These are phyloP conservation scores for Closterium sp. DNA, from an alignment of 139 green algal genomes.

Conservation along the genomic window DNA sequence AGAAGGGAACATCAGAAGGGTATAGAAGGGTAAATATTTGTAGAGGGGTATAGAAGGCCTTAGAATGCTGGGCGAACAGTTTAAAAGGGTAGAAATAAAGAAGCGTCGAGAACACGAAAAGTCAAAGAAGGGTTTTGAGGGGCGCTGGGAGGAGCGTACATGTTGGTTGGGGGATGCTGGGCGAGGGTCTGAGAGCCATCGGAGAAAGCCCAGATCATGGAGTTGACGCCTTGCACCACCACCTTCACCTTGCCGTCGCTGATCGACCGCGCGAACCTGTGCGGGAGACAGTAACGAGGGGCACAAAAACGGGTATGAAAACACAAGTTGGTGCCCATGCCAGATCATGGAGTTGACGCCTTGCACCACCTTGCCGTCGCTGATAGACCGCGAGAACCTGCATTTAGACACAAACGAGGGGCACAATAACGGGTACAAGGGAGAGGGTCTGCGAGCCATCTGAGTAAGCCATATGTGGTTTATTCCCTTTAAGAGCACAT, in stretches of 20 bases:
- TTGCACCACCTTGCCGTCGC: not conserved
- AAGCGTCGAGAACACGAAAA: no score
- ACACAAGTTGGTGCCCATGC: no score
- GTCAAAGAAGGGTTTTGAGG: no score
- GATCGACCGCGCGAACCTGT: not conserved
- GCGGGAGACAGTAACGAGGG: no score
- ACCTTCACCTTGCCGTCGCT: not conserved
- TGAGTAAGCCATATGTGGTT: not conserved
- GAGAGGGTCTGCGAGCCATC: not conserved
- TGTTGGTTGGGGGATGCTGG: not conserved
- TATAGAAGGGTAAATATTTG: not conserved
- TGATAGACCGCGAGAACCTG: not conserved
- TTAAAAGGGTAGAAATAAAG: no score
- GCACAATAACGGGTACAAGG: not conserved
- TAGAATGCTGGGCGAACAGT: no score
- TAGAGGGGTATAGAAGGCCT: no score
- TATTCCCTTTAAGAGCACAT: no score
- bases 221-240: not conserved
- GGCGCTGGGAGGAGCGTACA: not conserved
- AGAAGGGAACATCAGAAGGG: not conserved
- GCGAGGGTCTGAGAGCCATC: not conserved
- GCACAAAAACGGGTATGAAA: no score
- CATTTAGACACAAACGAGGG: not conserved
- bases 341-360: not conserved
- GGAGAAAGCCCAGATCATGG: not conserved